Base-by-base conservation (phyloP, 78 protist species). In the Anaeramoeba ignava region DNA sequence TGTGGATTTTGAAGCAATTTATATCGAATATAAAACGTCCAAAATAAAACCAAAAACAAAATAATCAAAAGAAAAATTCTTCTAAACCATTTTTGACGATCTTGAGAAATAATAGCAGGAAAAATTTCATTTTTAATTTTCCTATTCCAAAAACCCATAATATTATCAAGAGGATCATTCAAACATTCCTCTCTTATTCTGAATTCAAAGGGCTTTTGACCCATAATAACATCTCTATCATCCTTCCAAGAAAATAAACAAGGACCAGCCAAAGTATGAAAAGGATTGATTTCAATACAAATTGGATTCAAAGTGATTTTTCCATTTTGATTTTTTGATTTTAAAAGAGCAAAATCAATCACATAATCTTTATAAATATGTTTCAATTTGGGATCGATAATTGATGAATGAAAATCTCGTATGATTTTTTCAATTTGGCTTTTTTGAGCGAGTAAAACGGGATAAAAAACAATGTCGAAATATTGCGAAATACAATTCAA, bases 401-500 rank as follows among this genome's bases (percentile, higher is more conserved):
- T 2, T 81, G 3, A 3, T 78, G 36, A n/a, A 2, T 3, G 39
- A 82, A 83, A 83, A 40, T 42, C n/a, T 3, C 8, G 3, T 17
- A 83, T 8, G 33, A 3, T 81, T 33, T 3, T 31, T 78, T 2
- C 40, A 3, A 78, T 8, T 2, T 42, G 67, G 3, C 3, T 82
- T 82, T 3, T 3, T 2, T 78, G 3, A 68, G 33, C 86, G 33
- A 78, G 3, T 33, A 83, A 12, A 3, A 79, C n/a, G 3, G 86
- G 86, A 8, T 31, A 83, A 12, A 34, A 33, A 33, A 78, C 40
- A 81, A 2, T 2, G 42, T 33, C 12, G 40, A 78, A 83, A 82
- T 83, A 83, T 82, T 83, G 86, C 23, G 41, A 17, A n/a, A 83
- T 12, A 2, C 68, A 80, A 38, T 2, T 83, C 85, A 83, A 82